Percentiles rank a stretch among this genome's conserved stretches.
These are phyloP conservation scores for Penicillium angulare DNA, from an alignment of 495 filamentous ascomycete genomes.

Conservation along the genomic window DNA sequence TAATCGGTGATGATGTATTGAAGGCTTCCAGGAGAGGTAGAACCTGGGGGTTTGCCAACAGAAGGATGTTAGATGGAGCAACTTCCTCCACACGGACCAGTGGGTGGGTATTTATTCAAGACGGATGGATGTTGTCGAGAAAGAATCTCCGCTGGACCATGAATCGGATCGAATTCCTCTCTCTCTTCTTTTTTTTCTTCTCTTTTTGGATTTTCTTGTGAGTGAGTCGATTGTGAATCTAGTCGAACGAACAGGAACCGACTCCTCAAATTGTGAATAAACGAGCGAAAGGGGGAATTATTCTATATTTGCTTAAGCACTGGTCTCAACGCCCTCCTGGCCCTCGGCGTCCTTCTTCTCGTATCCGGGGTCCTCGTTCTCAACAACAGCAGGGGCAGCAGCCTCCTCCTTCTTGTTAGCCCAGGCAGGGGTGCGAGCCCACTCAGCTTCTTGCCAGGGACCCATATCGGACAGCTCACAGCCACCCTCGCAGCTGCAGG, in stretches of 20 bases:
- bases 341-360: slow-evolving; percentile 36
- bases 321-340: slow-evolving; percentile 28
- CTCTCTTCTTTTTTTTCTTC: neutral
- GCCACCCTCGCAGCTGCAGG: slow-evolving; percentile 77
- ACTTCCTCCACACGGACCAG: neutral
- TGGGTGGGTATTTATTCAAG: no score
- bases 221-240: no score
- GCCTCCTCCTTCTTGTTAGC: slow-evolving; percentile 38
- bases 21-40: slow-evolving; percentile 9
- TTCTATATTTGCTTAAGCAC: slow-evolving; percentile 27
- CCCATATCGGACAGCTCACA: slow-evolving; percentile 87
- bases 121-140: no score
- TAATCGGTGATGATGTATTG: slow-evolving; percentile 22
- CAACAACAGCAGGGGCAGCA: slow-evolving; percentile 18
- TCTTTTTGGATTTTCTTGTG: neutral
- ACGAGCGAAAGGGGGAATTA: slow-evolving; percentile 10
- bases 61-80: neutral
- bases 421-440: slow-evolving; percentile 70
- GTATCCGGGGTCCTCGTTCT: slow-evolving; percentile 28
- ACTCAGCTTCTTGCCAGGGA: slow-evolving; percentile 85
- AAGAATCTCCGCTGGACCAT: no score
- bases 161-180: no score
- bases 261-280: slow-evolving; percentile 7
- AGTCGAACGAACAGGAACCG: slow-evolving; percentile 5
- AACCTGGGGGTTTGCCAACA: slow-evolving; percentile 5